Percentiles rank a stretch among this genome's conserved stretches.
Conservation (phyloP, 1,284 basidiomycete species). For the Marasmius sp. region DNA sequence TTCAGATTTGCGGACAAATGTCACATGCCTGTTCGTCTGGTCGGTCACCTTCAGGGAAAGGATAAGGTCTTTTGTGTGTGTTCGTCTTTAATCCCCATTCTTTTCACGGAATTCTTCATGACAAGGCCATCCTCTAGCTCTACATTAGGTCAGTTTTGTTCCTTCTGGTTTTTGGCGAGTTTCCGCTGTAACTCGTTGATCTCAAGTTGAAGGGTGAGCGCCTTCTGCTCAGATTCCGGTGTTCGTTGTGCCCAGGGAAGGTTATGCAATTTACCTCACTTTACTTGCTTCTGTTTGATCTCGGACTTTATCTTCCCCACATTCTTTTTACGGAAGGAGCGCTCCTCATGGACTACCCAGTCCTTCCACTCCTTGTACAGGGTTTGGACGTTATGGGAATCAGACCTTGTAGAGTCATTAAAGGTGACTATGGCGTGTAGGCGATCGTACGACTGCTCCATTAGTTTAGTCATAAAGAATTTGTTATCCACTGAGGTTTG, state of each 20-base stretch:
- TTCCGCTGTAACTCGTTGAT: background rate
- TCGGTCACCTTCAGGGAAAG: background rate
- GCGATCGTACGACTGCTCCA: background rate
- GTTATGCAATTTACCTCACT: background rate
- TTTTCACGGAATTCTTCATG: background rate
- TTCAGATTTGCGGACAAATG: background rate
- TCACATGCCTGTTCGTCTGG: background rate
- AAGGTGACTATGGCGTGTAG: background rate
- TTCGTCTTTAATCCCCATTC: background rate
- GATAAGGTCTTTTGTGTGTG: background rate
- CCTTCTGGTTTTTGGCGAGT: background rate
- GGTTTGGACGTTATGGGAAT: background rate
- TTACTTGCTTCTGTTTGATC: background rate
- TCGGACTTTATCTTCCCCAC: background rate
- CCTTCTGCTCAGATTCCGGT: background rate
- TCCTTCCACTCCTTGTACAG: background rate
- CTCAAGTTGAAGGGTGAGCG: background rate
- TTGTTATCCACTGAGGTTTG: background rate
- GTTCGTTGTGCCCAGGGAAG: background rate
- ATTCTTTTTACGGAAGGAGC: background rate
- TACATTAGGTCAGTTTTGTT: background rate
- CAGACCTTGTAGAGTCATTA: background rate
- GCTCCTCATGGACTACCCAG: background rate
- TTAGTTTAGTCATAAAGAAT: background rate
- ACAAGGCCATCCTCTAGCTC: background rate